Percentiles rank a stretch among this genome's conserved stretches.
Evolutionary conservation across 257 asterid genomes (phyloP).

Genomic region (Agastache rugosa): DNA sequence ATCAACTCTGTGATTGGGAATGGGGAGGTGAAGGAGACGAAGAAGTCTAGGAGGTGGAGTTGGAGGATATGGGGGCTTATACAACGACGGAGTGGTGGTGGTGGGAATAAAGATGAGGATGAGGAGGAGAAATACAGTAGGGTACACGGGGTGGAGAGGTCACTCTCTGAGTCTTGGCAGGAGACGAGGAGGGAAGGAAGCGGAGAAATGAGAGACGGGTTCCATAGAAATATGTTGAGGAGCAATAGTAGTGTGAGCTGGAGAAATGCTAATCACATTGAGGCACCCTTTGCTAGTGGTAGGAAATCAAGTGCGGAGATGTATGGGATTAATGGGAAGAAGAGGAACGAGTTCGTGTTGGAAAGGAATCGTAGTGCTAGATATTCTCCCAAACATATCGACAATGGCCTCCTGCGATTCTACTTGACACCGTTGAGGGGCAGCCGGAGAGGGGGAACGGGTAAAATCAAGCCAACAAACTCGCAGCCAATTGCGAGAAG

Average conservation of each 20-base stretch:
- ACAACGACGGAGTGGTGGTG: constrained; percentile 47
- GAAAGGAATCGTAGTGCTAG: constrained; percentile 85
- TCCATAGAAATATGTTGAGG: constrained; percentile 55
- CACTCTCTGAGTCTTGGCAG: constrained; percentile 72
- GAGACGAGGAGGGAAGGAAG: constrained; percentile 54
- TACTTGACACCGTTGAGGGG: constrained; percentile 80
- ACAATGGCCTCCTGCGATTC: constrained; percentile 81
- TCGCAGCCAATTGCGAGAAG: constrained; percentile 70
- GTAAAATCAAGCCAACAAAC: constrained; percentile 62
- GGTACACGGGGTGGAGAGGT: constrained; percentile 73
- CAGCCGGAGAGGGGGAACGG: constrained; percentile 67
- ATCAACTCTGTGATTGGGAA: constrained; percentile 47
- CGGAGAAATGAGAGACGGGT: constrained; percentile 47
- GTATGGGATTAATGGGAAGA: constrained; percentile 65
- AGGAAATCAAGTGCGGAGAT: constrained; percentile 61
- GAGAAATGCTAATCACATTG: constrained; percentile 55
- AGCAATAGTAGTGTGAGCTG: constrained; percentile 89
- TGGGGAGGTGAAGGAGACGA: constrained; percentile 65
- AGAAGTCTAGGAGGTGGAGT: constrained; percentile 72
- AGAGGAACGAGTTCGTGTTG: constrained; percentile 64
- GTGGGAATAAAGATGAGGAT: constrained; percentile 58
- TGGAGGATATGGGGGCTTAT: constrained; percentile 76
- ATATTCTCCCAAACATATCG: constrained; percentile 69
- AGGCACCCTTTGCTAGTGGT: constrained; percentile 60
- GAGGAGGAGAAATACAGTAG: constrained; percentile 59